phyloP scores from a whole-genome alignment of 2,329 filamentous ascomycete genomes.

The Colletotrichum aenigma region DNA sequence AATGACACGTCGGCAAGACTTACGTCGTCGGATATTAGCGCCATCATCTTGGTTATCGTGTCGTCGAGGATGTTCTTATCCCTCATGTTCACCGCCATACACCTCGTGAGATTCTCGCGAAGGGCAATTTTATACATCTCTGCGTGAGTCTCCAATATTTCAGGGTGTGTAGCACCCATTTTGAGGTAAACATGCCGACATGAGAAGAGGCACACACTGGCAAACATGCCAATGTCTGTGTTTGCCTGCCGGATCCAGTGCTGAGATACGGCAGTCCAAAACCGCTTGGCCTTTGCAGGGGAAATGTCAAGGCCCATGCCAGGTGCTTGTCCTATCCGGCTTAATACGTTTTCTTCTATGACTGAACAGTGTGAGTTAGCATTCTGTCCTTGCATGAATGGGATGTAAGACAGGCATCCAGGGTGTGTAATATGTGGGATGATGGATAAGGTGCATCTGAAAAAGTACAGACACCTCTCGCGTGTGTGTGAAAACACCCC shows the following conservation, averaged over 20 bases:
- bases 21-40: constrained; percentile 19
- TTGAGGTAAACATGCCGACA: constrained; percentile 20
- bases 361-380: neutral
- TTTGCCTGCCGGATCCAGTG: constrained; percentile 23
- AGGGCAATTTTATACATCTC: constrained; percentile 21
- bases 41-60: constrained; percentile 25
- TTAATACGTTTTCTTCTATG: neutral
- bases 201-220: constrained; percentile 20
- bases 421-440: neutral
- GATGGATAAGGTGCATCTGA: neutral
- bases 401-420: neutral
- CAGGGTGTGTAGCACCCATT: neutral
- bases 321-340: constrained; percentile 4
- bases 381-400: neutral
- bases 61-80: constrained; percentile 12
- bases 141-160: neutral
- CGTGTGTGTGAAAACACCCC: neutral
- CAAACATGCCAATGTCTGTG: constrained; percentile 25
- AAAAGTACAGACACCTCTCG: neutral
- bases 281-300: neutral
- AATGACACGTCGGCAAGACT: neutral
- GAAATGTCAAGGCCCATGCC: neutral
- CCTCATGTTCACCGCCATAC: constrained; percentile 2
- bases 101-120: constrained; percentile 11
- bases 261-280: constrained; percentile 11